Evolutionary conservation across 2,329 filamentous ascomycete genomes (phyloP).

Genomic region (Diaporthe caulivora): DNA sequence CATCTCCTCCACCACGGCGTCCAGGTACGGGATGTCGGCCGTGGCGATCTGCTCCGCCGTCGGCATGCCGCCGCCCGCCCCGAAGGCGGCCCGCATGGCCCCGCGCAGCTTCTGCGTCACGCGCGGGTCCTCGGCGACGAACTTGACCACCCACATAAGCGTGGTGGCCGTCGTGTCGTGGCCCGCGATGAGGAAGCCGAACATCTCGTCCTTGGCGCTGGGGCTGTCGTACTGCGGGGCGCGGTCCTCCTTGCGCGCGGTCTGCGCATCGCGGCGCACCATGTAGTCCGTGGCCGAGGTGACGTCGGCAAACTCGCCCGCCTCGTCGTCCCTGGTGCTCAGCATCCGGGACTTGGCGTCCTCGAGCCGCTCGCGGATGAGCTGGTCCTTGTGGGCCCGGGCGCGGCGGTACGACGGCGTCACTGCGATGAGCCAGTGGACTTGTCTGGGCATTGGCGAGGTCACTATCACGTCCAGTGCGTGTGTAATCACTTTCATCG

Average conservation of each 20-base stretch:
- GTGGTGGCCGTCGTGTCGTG: constrained; percentile 59
- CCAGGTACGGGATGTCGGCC: constrained; percentile 57
- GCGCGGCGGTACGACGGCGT: constrained; percentile 31
- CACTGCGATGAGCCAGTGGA: constrained; percentile 15
- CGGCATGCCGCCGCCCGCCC: constrained; percentile 51
- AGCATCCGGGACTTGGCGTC: constrained; percentile 32
- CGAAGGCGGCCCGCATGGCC: constrained; percentile 51
- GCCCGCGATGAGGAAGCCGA: constrained; percentile 56
- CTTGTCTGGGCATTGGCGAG: constrained; percentile 23
- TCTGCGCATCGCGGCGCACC: constrained; percentile 26
- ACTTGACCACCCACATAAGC: constrained; percentile 56
- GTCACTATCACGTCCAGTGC: constrained; percentile 19
- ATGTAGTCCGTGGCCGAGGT: constrained; percentile 28
- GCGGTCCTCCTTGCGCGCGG: constrained; percentile 29
- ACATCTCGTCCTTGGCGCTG: constrained; percentile 49
- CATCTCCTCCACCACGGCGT: constrained; percentile 60
- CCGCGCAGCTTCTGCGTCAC: constrained; percentile 54
- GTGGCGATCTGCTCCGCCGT: constrained; percentile 45
- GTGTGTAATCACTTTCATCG: constrained; percentile 30
- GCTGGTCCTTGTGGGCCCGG: constrained; percentile 24
- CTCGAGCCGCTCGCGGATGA: constrained; percentile 31
- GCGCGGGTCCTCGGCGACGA: constrained; percentile 53
- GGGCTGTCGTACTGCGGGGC: constrained; percentile 32
- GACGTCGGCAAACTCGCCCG: constrained; percentile 24
- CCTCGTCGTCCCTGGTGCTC: neutral